These are phyloP conservation scores for Hypericum perforatum DNA, from an alignment of 345 rosid genomes.

Conservation along the genomic window DNA sequence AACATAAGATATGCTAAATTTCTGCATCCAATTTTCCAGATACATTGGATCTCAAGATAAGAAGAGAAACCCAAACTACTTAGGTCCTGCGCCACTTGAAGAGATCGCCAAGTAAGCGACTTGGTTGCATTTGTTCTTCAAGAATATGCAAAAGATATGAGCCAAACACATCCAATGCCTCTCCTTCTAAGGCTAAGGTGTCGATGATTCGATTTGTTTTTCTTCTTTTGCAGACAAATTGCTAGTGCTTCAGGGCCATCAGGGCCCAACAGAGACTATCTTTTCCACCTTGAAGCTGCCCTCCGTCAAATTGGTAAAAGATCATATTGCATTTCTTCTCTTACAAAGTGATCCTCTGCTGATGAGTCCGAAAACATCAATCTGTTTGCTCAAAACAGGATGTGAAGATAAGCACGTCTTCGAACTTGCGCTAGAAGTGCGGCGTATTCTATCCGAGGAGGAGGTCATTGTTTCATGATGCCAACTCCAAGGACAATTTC, in stretches of 20 bases:
- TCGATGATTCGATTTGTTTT: background rate
- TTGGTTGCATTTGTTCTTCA: conserved; percentile 1
- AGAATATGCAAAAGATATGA: background rate
- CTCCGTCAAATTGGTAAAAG: conserved; percentile 47
- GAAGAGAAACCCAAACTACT: conserved; percentile 54
- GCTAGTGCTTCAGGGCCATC: conserved; percentile 76
- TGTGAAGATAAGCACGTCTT: conserved; percentile 62
- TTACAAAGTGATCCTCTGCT: background rate
- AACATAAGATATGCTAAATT: conserved; percentile 1
- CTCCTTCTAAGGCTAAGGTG: background rate
- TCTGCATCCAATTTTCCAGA: conserved; percentile 26
- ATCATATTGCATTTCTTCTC: background rate
- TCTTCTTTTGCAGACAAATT: conserved; percentile 44
- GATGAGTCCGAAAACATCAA: background rate
- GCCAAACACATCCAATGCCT: background rate
- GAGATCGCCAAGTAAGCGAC: conserved; percentile 63
- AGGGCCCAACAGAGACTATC: conserved; percentile 86
- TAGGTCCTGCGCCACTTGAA: conserved; percentile 74
- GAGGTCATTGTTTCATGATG: conserved; percentile 12
- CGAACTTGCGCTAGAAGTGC: conserved; percentile 61
- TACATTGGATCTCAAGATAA: conserved; percentile 77
- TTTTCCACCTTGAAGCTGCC: conserved; percentile 66
- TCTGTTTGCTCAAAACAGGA: conserved; percentile 20
- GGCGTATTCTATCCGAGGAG: conserved; percentile 36
- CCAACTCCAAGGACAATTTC: background rate